Evolutionary conservation across 139 green algal genomes (phyloP), one percentile per base, ranked within the genome.

Genomic region (Eudorina sp.): DNA sequence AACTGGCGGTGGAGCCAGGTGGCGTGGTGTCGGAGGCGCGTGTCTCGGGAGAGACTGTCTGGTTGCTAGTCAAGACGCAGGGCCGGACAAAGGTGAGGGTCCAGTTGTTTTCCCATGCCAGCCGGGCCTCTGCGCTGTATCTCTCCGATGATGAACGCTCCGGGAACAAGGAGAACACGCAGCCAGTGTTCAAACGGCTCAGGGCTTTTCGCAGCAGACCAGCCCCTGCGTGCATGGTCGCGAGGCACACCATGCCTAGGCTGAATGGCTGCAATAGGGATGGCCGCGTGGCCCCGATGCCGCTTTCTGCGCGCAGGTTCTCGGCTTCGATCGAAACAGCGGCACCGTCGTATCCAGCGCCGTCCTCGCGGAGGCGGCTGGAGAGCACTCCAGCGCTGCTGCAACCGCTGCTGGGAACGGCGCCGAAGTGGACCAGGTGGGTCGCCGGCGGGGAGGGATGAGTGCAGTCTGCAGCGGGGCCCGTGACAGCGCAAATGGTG

Each of bases 11-110:
- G 36, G 68, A 88, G 51, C 21, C 51, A 38, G 77, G 66, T 4
- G 86, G 46, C 14, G 58, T 79, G n/a, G 77, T 86, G 38, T 40
- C 51, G 36, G 78, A 85, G n/a, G 86, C 86, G 27, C 48, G 41
- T 9, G 86, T 86, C 36, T 86, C 76, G 46, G 78, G 78, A 8
- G 66, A 83, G 38, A 75, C 81, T 14, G 68, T 90, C n/a, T 90
- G 86, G 86, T 51, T 87, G 13, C 86, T 90, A 40, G 16, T 83
- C 7, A 68, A 55, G 55, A n/a, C 69, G n/a, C 53, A 55, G 36
- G 64, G 77, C 40, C 25, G 64, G 62, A 9, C 60, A 3, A 87
- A 87, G 81, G 81, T 86, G 78, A 34, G 78, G 40, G 34, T n/a
- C n/a, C n/a, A n/a, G n/a, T n/a, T n/a, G n/a, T n/a, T n/a, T n/a